Base-by-base conservation (phyloP, 192 early-diverging fungal species). In the Helicostylum pulchrum region DNA sequence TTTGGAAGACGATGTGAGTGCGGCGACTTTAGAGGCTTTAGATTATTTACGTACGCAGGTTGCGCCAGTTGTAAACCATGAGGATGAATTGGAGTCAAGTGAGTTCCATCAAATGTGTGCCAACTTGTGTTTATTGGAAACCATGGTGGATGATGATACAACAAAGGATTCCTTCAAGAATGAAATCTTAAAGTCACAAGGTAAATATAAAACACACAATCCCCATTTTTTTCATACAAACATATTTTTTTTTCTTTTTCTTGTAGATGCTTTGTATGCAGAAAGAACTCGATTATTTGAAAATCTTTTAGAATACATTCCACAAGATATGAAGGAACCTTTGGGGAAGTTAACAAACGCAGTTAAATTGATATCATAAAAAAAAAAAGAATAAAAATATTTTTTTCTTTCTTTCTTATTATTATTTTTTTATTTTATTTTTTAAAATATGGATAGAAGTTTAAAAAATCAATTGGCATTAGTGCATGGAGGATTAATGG, bases 41-140 rank as follows among this genome's bases (percentile, higher is more conserved):
- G 71, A 82, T 30, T 98, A 90, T 64, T 79, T 98, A 43, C 89
- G 92, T 66, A 85, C 75, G 5, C 71, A 86, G 4, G 73, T 98
- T 10, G 74, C 83, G 1, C 80, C 80, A 20, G 79, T 92, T 8
- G 92, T 98, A 6, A 78, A 96, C 62, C 80, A 84, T 52, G 65
- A 69, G 10, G 75, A 77, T 64, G 69, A 69, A 31, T 43, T 61
- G 4, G 83, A 86, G 45, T 66, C 67, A 23, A 51, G 57, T 0
- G 77, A 80, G 21, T 80, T 85, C 36, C 64, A 64, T 20, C 60
- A 66, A 50, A 43, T 75, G 50, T 65, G 67, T 47, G 50, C 68
- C 3, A 47, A 59, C 9, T 36, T 70, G 9, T 62, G 60, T 60
- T 17, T 69, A 45, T 14, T 53, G 42, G 53, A 54, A 50, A 14